Evolutionary conservation across 108 stramenopile species (phyloP).

Genomic region (Chaetoceros muelleri): DNA sequence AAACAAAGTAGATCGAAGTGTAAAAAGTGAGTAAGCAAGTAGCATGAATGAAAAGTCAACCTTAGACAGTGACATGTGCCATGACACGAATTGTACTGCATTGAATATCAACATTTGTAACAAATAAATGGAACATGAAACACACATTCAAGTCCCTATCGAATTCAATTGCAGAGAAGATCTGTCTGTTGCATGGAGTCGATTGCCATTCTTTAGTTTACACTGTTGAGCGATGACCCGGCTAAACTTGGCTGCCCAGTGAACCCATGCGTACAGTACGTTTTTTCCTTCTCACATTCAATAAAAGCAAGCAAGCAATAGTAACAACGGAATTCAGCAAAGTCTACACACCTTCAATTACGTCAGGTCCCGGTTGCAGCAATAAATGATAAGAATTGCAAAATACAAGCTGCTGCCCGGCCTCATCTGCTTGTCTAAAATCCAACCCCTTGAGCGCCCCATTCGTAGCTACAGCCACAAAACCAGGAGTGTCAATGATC

Average conservation of each 20-base stretch:
- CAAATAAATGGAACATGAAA: background rate
- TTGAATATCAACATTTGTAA: too few species aligned
- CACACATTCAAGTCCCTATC: background rate
- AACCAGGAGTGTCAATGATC: slow-evolving; percentile 72
- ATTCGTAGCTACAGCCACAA: slow-evolving; percentile 92
- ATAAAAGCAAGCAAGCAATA: background rate
- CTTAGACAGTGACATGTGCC: too few species aligned
- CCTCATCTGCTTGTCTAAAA: slow-evolving; percentile 4
- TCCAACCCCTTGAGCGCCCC: slow-evolving; percentile 55
- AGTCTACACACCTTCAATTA: slow-evolving; percentile 24
- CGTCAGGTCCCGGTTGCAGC: slow-evolving; percentile 82
- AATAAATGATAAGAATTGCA: slow-evolving; percentile 91
- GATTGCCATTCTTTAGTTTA: background rate
- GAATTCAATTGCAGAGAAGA: background rate
- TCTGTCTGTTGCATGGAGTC: background rate
- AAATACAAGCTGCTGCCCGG: slow-evolving; percentile 80
- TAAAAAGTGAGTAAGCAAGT: too few species aligned
- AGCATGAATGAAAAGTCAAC: too few species aligned
- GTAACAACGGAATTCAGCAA: background rate
- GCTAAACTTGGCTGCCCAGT: background rate
- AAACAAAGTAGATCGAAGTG: too few species aligned
- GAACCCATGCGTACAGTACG: too few species aligned
- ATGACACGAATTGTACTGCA: too few species aligned
- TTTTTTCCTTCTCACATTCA: background rate
- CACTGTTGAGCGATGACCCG: background rate